These are phyloP conservation scores for Carex arenaria DNA, from an alignment of 202 grass and related monocot species.

Conservation along the genomic window DNA sequence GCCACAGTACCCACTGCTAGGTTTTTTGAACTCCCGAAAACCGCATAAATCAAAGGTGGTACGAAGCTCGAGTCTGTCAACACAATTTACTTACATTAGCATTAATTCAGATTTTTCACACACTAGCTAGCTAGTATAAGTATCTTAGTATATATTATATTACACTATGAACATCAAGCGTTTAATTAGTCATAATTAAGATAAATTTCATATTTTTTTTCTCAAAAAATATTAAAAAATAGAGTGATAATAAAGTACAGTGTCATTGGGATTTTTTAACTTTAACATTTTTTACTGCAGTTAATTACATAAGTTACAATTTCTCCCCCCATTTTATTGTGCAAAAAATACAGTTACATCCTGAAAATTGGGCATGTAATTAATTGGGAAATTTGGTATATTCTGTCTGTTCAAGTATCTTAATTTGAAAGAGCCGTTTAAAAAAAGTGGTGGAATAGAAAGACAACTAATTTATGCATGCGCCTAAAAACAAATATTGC, in stretches of 20 bases:
- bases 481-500: neutral
- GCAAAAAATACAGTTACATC: neutral
- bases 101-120: neutral
- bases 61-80: constrained; percentile 87
- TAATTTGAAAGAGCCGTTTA: neutral
- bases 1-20: constrained; percentile 94
- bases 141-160: neutral
- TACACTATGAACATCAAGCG: neutral
- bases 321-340: neutral
- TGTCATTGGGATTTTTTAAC: neutral
- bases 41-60: constrained; percentile 81
- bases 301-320: neutral
- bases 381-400: neutral
- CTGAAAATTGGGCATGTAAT: neutral
- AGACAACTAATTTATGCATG: neutral
- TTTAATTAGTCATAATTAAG: neutral
- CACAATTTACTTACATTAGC: neutral
- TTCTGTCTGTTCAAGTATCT: neutral
- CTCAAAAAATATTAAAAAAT: neutral
- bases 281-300: neutral
- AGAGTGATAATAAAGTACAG: neutral
- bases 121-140: neutral
- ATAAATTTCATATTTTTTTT: neutral
- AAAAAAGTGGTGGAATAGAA: constrained; percentile 3
- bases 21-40: constrained; percentile 86